Evolutionary conservation across 1,284 basidiomycete genomes (phyloP).

Genomic region (Sporisorium exsertum): DNA sequence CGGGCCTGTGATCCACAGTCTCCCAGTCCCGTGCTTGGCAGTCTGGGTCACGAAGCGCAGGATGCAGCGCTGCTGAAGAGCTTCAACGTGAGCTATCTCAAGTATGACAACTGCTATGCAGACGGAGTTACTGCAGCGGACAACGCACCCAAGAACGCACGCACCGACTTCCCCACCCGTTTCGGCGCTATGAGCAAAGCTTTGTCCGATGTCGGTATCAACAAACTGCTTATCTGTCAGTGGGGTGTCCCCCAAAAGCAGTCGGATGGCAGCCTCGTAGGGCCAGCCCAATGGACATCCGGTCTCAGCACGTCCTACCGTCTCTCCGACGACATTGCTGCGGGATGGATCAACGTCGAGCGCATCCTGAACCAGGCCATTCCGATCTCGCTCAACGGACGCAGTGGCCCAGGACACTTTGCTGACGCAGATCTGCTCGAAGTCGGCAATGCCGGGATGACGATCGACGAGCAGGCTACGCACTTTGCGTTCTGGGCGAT

Average conservation of each 20-base stretch:
- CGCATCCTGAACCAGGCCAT: slow-evolving; percentile 42
- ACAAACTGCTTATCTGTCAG: slow-evolving; percentile 74
- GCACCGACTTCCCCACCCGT: slow-evolving; percentile 55
- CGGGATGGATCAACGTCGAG: slow-evolving; percentile 28
- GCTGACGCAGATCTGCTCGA: slow-evolving; percentile 62
- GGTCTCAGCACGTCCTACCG: slow-evolving; percentile 72
- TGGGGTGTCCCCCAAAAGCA: slow-evolving; percentile 67
- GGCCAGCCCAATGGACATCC: slow-evolving; percentile 58
- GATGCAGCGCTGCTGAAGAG: slow-evolving; percentile 72
- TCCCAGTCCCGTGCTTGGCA: slow-evolving; percentile 70
- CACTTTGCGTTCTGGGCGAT: slow-evolving; percentile 66
- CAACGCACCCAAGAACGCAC: slow-evolving; percentile 40
- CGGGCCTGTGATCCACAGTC: slow-evolving; percentile 57
- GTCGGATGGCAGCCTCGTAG: slow-evolving; percentile 24
- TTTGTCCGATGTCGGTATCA: slow-evolving; percentile 71
- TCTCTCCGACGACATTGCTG: slow-evolving; percentile 60
- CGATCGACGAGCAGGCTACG: slow-evolving; percentile 55
- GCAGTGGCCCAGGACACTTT: slow-evolving; percentile 52
- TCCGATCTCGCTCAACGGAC: slow-evolving; percentile 47
- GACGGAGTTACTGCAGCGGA: slow-evolving; percentile 18
- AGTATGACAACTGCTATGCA: slow-evolving; percentile 71
- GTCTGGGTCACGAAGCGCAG: slow-evolving; percentile 72
- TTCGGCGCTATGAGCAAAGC: slow-evolving; percentile 74
- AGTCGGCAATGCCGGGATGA: slow-evolving; percentile 49
- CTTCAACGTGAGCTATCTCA: slow-evolving; percentile 72